phyloP scores from a whole-genome alignment of 768 basidiomycete species.

The Podaxis mareebaensis region DNA sequence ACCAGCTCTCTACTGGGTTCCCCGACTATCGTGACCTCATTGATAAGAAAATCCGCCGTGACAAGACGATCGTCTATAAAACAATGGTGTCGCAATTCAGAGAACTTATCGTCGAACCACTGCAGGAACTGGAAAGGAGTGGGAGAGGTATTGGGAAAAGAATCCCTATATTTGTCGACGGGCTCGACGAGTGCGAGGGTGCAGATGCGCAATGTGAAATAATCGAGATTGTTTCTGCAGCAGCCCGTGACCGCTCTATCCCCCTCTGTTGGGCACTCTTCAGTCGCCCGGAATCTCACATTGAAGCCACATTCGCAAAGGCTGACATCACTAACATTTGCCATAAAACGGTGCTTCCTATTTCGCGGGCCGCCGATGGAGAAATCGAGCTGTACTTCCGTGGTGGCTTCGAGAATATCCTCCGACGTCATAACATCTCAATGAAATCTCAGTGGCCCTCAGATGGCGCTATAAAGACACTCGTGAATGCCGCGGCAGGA shows the following conservation, averaged over 20 bases:
- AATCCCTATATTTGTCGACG: neutral
- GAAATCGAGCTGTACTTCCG: conserved; percentile 11
- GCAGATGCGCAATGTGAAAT: neutral
- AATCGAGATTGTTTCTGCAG: neutral
- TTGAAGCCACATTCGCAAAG: neutral
- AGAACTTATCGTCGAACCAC: neutral
- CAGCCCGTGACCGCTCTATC: neutral
- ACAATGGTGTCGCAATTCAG: neutral
- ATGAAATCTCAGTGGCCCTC: conserved; percentile 16
- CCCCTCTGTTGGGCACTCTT: conserved; percentile 4
- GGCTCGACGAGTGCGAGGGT: neutral
- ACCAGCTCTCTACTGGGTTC: conserved; percentile 1
- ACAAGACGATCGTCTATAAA: neutral
- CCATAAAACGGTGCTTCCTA: neutral
- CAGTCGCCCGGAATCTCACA: conserved; percentile 2
- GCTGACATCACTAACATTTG: neutral
- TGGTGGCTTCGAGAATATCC: neutral
- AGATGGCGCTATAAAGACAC: conserved; percentile 2
- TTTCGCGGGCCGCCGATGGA: neutral
- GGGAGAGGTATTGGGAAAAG: neutral
- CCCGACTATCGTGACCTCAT: neutral
- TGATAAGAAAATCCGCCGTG: neutral
- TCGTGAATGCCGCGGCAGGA: conserved; percentile 23
- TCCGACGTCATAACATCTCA: neutral
- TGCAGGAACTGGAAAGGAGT: neutral